Evolutionary conservation across 805 yeast genomes (phyloP), one percentile per base, ranked within the genome.

Genomic region (Nakazawaea wyomingensis): DNA sequence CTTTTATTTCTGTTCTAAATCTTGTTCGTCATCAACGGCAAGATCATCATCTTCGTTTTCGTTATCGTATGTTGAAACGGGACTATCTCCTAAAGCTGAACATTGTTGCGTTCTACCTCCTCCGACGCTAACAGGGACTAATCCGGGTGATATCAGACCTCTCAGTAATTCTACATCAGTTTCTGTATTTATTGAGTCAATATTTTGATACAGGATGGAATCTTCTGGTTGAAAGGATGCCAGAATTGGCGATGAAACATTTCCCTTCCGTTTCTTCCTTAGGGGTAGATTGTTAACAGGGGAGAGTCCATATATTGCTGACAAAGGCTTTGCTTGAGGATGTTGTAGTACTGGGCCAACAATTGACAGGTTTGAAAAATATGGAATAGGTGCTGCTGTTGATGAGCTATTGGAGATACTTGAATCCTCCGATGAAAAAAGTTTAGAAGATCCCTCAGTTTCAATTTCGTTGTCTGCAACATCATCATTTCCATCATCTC

Each of bases 11-110:
- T 11, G 21, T 21, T 19, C 35, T n/a, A n/a, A n/a, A n/a, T n/a
- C n/a, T n/a, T n/a, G n/a, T 19, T 10, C 11, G 22, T 37, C n/a
- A 4, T 37, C 50, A 13, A 57, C 66, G 22, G 39, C 47, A 30
- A 55, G 55, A 1, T 48, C 49, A 28, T 52, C 56, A 17, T 26
- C 38, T n/a, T 32, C 36, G 4, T 39, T 32, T n/a, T 31, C 41
- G 11, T 34, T 34, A 20, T 22, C 44, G 17, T 19, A 22, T 20
- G 34, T 31, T 3, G 45, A 42, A 26, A 32, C 31, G 3, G 45
- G 45, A 42, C 45, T 42, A 11, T 41, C 44, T 4, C 17, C 44
- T n/a, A 41, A 35, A 7, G 26, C 30, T 9, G 44, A 41, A 22
- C 44, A 35, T 4, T 34, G 32, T 14, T 26, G 27, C 4, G 16